Conservation (phyloP, 192 early-diverging fungal genomes). For the Coemansia sp. region DNA sequence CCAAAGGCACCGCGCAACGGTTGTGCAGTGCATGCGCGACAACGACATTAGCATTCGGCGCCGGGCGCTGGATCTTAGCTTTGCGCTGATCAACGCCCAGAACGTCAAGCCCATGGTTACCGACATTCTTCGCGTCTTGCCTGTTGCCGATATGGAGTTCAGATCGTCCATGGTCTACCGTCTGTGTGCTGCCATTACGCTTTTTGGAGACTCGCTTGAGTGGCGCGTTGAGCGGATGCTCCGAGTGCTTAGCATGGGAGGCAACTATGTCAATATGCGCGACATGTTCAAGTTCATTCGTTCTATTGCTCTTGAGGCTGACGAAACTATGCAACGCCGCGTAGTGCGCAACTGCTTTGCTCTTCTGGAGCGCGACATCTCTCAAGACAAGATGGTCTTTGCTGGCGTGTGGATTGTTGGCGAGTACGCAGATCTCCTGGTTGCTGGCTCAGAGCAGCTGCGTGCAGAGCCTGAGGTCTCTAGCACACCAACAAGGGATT, state of each 20-base stretch:
- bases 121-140: slow-evolving; percentile 91
- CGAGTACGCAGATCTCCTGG: slow-evolving; percentile 93
- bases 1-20: slow-evolving; percentile 96
- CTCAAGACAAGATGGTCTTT: slow-evolving; percentile 86
- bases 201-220: slow-evolving; percentile 90
- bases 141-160: slow-evolving; percentile 87
- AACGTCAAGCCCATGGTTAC: slow-evolving; percentile 92
- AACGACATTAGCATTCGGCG: slow-evolving; percentile 95
- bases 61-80: slow-evolving; percentile 92
- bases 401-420: slow-evolving; percentile 94
- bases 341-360: slow-evolving; percentile 87
- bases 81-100: slow-evolving; percentile 92
- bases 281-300: slow-evolving; percentile 88
- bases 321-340: slow-evolving; percentile 77
- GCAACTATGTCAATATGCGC: slow-evolving; percentile 72
- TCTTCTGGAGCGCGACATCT: slow-evolving; percentile 69
- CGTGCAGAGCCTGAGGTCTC: not conserved
- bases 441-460: slow-evolving; percentile 25
- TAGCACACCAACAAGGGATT: not conserved
- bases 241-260: slow-evolving; percentile 79
- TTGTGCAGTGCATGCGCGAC: slow-evolving; percentile 94
- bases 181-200: slow-evolving; percentile 89
- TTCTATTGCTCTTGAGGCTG: slow-evolving; percentile 72
- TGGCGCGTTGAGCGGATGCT: slow-evolving; percentile 98
- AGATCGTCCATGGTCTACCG: slow-evolving; percentile 89